Evolutionary conservation across 768 basidiomycete genomes (phyloP).

Genomic region (Pseudohyphozyma bogoriensis): DNA sequence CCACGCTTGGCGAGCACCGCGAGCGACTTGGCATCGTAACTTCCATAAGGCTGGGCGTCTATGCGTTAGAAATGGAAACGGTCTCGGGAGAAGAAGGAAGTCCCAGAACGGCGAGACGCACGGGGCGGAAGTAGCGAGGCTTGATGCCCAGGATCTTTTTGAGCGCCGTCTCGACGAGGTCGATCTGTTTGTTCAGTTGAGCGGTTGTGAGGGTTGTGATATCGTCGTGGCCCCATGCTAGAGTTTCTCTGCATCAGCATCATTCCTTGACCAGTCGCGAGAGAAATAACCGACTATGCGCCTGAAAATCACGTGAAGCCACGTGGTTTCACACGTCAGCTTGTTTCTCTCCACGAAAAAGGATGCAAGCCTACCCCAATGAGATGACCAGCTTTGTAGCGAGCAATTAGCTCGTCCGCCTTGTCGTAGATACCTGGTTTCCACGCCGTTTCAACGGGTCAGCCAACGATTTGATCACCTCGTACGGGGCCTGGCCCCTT

Average conservation of each 20-base stretch:
- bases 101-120: too few species aligned
- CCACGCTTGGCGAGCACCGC: slow-evolving; percentile 21
- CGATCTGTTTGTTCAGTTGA: slow-evolving; percentile 26
- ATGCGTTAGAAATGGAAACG: background rate
- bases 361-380: slow-evolving; percentile 5
- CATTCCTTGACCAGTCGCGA: too few species aligned
- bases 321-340: too few species aligned
- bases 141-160: slow-evolving; percentile 32
- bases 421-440: slow-evolving; percentile 18
- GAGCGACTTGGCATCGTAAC: slow-evolving; percentile 1
- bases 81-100: background rate
- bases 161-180: slow-evolving; percentile 26
- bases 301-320: too few species aligned
- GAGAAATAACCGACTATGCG: too few species aligned
- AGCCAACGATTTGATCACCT: too few species aligned
- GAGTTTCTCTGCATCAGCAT: too few species aligned
- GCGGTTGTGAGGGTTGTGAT: slow-evolving; percentile 16
- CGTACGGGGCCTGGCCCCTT: too few species aligned
- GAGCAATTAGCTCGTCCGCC: background rate
- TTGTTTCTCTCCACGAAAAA: background rate
- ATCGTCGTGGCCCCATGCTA: slow-evolving; percentile 21
- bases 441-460: too few species aligned
- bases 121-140: slow-evolving; percentile 26
- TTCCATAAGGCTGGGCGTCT: slow-evolving; percentile 23
- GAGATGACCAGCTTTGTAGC: slow-evolving; percentile 6